phyloP scores from a whole-genome alignment of 1,284 basidiomycete genomes.

The Apiotrichum akiyoshidainum region DNA sequence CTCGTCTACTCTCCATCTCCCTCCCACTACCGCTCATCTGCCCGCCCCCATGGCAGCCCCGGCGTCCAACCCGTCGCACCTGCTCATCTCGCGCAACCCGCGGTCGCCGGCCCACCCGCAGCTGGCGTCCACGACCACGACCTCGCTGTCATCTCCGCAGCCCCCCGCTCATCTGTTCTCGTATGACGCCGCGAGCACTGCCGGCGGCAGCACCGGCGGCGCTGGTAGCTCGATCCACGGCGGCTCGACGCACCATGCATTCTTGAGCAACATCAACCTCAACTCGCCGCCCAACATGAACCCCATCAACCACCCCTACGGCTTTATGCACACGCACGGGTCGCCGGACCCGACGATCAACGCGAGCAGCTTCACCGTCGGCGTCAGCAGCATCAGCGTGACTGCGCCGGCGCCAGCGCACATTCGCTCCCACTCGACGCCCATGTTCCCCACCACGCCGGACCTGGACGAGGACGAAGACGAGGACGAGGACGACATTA shows the following conservation, averaged over 20 bases:
- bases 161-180: conserved; percentile 19
- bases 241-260: no score
- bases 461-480: conserved; percentile 18
- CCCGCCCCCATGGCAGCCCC: conserved; percentile 18
- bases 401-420: neutral
- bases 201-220: neutral
- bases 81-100: conserved; percentile 45
- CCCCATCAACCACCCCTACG: neutral
- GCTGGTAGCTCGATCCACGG: neutral
- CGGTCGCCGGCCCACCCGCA: conserved; percentile 45
- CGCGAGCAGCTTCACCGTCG: conserved; percentile 4
- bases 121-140: conserved; percentile 32
- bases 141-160: conserved; percentile 24
- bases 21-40: neutral
- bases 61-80: conserved; percentile 43
- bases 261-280: no score
- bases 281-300: neutral
- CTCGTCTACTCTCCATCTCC: neutral
- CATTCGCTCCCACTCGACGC: conserved; percentile 10
- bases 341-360: conserved; percentile 1
- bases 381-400: neutral
- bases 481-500: conserved; percentile 33
- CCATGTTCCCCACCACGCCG: conserved; percentile 1
- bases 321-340: neutral
- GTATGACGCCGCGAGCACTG: neutral